Base-by-base conservation (phyloP, 2,329 filamentous ascomycete genomes). In the Talaromyces sp. region DNA sequence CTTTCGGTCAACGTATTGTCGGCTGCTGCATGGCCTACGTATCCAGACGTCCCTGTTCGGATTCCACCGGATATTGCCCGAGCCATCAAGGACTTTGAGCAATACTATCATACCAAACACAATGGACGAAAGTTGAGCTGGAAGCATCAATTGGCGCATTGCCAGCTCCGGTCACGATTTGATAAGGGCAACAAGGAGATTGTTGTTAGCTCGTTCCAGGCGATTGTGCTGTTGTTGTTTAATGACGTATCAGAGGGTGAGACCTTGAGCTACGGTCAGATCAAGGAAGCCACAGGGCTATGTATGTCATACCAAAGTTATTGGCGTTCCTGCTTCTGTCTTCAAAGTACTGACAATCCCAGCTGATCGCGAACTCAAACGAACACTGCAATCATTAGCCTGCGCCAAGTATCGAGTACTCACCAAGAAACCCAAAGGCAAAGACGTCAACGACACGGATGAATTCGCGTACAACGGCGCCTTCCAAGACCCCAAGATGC, bases 61-160 rank as follows among this genome's bases (percentile, higher is more conserved):
- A 84, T 99, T 7, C 94, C 95, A 0, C 79, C 85, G 6, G 87
- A 90, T 45, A 89, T 98, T 56, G 85, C 90, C 27, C 83, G 83
- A n/a, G 89, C 93, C 63, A 88, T 96, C 65, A 86, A 90, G 69
- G 87, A 88, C 56, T 99, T 97, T 73, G 92, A 97, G 72, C 75
- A 82, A 16, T 93, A 94, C 75, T 99, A 99, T 82, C 89, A 91
- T 76, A 85, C 82, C 73, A 98, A 97, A 78, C 93, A 99, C 75
- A 93, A 89, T 1, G 94, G 94, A 10, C 87, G 94, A 45, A 89
- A 90, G 63, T 83, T 99, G 43, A 89, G 89, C 2, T 99, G 95
- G 93, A 97, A 96, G 76, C 93, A 97, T 76, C 87, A 90, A 14
- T 85, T 99, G n/a, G 92, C 92, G 3, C 93, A 98, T 75, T 97